A percentile compares a stretch with the other conserved stretches of the same genome.
phyloP scores from a whole-genome alignment of 2,329 filamentous ascomycete genomes.

The Penicillium fuscoglaucum region DNA sequence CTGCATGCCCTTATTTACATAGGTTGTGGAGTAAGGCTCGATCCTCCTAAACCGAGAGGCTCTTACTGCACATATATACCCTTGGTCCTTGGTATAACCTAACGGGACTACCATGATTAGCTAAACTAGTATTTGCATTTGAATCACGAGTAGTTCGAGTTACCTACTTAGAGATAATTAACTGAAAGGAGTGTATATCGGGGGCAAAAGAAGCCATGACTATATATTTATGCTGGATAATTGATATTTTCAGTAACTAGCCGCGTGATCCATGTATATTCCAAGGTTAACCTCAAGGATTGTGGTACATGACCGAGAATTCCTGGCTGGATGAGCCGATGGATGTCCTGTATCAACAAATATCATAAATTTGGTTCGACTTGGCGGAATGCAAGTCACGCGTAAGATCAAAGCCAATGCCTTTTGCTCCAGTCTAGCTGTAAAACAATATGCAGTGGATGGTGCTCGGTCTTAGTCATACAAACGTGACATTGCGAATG shows the following conservation, averaged over 20 bases:
- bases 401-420: background rate
- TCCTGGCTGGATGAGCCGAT: background rate
- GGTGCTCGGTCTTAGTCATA: background rate
- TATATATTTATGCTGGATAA: background rate
- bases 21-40: background rate
- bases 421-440: background rate
- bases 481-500: background rate
- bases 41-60: background rate
- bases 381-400: background rate
- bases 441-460: background rate
- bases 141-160: background rate
- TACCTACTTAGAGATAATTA: background rate
- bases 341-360: background rate
- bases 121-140: background rate
- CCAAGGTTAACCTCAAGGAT: background rate
- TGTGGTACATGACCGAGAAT: background rate
- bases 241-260: background rate
- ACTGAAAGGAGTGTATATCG: background rate
- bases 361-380: background rate
- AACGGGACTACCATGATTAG: background rate
- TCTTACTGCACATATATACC: background rate
- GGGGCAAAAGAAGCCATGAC: no score
- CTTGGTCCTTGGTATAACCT: background rate
- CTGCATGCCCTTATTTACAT: background rate
- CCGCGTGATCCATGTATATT: background rate